These are phyloP conservation scores for Mangifera indica DNA, from an alignment of 345 rosid genomes.

Conservation along the genomic window DNA sequence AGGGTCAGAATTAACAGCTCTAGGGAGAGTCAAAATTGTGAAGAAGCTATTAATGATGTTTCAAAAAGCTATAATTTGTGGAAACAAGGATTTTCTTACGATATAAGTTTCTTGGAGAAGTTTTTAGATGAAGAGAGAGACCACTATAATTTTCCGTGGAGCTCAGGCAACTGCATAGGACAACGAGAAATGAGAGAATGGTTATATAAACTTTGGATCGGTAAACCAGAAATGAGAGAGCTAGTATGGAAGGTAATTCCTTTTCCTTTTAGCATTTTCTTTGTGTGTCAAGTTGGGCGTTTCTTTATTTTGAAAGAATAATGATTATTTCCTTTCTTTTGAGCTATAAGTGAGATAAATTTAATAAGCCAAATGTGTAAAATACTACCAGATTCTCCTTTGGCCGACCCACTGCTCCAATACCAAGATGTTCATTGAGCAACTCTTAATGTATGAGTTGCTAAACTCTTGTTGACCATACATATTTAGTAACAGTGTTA, in stretches of 20 bases:
- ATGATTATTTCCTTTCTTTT: neutral
- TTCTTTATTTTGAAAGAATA: conserved; percentile 9
- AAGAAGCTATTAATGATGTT: conserved; percentile 33
- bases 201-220: conserved; percentile 79
- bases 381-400: neutral
- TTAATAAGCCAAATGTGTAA: neutral
- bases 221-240: conserved; percentile 72
- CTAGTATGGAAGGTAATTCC: conserved; percentile 80
- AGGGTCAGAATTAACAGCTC: conserved; percentile 44
- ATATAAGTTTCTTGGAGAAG: conserved; percentile 57
- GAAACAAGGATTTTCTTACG: conserved; percentile 66
- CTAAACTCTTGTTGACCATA: neutral
- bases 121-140: conserved; percentile 83
- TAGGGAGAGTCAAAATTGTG: conserved; percentile 32
- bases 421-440: neutral
- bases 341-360: neutral
- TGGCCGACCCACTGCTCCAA: neutral
- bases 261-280: conserved; percentile 11
- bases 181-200: conserved; percentile 96
- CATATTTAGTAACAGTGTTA: neutral
- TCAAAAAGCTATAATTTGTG: conserved; percentile 45
- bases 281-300: neutral
- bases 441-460: neutral
- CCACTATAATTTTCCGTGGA: conserved; percentile 88
- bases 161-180: conserved; percentile 80